Evolutionary conservation across 805 yeast species (phyloP).

Genomic region (Cyberlindnera veronae): DNA sequence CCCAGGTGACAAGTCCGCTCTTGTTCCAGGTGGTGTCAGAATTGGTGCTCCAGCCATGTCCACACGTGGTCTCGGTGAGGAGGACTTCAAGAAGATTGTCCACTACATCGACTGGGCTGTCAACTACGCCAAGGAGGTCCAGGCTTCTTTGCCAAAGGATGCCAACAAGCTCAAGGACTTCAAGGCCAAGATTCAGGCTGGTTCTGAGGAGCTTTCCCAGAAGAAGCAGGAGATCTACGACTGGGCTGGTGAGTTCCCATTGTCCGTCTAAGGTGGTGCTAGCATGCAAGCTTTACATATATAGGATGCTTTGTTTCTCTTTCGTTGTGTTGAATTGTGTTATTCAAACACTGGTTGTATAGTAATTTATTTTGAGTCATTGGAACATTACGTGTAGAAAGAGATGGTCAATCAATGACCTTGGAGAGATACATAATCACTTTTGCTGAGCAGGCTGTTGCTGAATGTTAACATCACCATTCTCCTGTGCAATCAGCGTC

Average conservation of each 20-base stretch:
- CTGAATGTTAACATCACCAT: constrained; percentile 44
- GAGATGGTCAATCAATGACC: too few relatives aligned
- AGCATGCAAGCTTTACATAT: too few relatives aligned
- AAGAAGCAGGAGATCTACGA: constrained; percentile 75
- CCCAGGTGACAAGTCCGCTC: constrained; percentile 94
- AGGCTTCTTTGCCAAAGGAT: constrained; percentile 78
- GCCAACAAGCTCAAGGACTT: constrained; percentile 96
- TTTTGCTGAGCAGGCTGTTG: too few relatives aligned
- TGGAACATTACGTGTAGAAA: too few relatives aligned
- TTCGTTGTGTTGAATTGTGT: background rate
- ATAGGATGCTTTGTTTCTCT: too few relatives aligned
- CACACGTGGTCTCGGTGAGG: constrained; percentile 91
- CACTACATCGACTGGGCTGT: constrained; percentile 80
- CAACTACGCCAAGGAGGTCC: constrained; percentile 68
- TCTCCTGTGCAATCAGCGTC: constrained; percentile 50
- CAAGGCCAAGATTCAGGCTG: constrained; percentile 74
- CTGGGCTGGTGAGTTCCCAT: constrained; percentile 91
- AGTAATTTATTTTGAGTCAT: background rate
- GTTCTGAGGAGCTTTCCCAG: constrained; percentile 61
- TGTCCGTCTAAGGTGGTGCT: constrained; percentile 48
- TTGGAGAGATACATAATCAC: too few relatives aligned
- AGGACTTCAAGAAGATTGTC: constrained; percentile 78
- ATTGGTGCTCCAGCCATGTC: constrained; percentile 99
- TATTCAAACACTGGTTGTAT: constrained; percentile 1
- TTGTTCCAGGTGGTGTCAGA: constrained; percentile 94